A percentile compares a stretch with the other conserved stretches of the same genome.
Evolutionary conservation across 2,329 filamentous ascomycete genomes (phyloP).

Genomic region (Nannizzia gypsea): DNA sequence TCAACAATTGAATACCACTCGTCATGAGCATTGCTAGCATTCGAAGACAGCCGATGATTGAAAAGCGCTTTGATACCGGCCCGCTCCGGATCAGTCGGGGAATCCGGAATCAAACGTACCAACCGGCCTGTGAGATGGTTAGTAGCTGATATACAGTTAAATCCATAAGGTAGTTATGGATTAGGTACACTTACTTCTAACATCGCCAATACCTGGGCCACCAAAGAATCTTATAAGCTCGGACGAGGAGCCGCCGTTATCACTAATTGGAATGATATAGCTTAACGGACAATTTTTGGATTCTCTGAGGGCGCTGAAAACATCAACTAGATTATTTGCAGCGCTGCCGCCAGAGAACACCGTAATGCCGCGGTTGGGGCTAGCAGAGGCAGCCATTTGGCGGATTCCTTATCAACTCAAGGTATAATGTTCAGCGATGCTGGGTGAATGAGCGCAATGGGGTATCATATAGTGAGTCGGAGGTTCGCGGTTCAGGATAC

Average conservation of each 20-base stretch:
- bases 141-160: background rate
- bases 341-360: conserved; percentile 88
- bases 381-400: background rate
- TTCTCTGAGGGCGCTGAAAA: conserved; percentile 58
- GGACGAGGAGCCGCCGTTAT: conserved; percentile 89
- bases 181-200: conserved; percentile 48
- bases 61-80: conserved; percentile 70
- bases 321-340: conserved; percentile 87
- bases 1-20: conserved; percentile 90
- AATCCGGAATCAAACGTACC: conserved; percentile 74
- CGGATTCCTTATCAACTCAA: no score
- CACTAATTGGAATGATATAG: conserved; percentile 89
- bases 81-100: conserved; percentile 48
- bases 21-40: conserved; percentile 48
- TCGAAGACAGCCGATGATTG: conserved; percentile 66
- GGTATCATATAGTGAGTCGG: background rate
- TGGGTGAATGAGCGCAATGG: background rate
- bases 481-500: background rate
- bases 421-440: background rate
- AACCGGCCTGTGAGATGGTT: conserved; percentile 53
- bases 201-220: conserved; percentile 73
- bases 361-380: conserved; percentile 48
- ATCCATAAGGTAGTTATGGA: background rate
- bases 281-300: conserved; percentile 57
- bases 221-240: conserved; percentile 92